Evolutionary conservation across 2,329 filamentous ascomycete genomes (phyloP).

Genomic region (Clarireedia hainanense): DNA sequence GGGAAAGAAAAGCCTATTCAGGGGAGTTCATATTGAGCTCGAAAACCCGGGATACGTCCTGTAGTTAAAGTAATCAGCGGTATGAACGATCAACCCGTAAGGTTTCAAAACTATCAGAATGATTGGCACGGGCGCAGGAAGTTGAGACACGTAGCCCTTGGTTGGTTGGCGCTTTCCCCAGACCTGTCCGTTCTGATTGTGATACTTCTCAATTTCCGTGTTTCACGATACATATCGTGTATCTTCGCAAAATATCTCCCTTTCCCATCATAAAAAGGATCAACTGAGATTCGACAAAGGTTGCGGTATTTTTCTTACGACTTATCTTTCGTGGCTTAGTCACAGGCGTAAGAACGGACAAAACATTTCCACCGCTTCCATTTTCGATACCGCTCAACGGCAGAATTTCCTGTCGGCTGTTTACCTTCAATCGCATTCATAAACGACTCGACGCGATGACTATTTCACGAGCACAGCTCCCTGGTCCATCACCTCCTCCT

Average conservation of each 20-base stretch:
- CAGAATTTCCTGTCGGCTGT: background rate
- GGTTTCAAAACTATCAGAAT: background rate
- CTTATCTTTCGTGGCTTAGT: background rate
- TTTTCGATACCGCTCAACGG: background rate
- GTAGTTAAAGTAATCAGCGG: background rate
- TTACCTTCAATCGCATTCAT: background rate
- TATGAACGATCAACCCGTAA: background rate
- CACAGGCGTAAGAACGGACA: background rate
- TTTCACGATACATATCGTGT: background rate
- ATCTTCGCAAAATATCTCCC: background rate
- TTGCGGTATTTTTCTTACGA: background rate
- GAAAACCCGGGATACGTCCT: background rate
- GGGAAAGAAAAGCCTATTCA: too few relatives aligned
- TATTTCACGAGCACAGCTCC: conserved; percentile 1
- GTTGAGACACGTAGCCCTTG: background rate
- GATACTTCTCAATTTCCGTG: conserved; percentile 3
- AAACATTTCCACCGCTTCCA: background rate
- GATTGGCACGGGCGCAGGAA: background rate
- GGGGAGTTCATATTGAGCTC: too few relatives aligned
- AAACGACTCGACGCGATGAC: background rate
- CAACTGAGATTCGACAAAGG: background rate
- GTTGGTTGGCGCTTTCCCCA: background rate
- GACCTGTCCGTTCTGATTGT: background rate
- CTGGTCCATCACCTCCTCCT: background rate
- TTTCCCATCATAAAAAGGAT: background rate